Evolutionary conservation across 2,329 filamentous ascomycete species (phyloP).

Genomic region (Neofusicoccum parvum): DNA sequence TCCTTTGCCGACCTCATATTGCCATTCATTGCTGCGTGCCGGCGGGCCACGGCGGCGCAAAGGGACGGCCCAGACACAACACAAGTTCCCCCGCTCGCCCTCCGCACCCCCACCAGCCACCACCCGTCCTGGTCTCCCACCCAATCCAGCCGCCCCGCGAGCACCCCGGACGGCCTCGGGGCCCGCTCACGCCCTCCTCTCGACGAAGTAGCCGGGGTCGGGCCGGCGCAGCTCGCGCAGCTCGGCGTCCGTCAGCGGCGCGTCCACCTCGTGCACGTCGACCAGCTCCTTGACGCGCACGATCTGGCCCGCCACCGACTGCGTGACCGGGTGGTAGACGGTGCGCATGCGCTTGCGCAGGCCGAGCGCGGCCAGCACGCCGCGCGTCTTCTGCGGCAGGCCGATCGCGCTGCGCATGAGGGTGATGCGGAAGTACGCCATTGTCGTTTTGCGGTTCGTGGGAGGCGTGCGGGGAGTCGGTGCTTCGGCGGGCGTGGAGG

Average conservation of each 20-base stretch:
- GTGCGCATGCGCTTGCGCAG: constrained; percentile 82
- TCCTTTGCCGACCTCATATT: not conserved
- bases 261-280: constrained; percentile 74
- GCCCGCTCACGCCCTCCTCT: constrained; percentile 49
- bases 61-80: too few relatives aligned
- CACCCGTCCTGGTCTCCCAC: not conserved
- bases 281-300: constrained; percentile 94
- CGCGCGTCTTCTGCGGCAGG: constrained; percentile 73
- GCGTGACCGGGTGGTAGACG: constrained; percentile 84
- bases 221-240: constrained; percentile 72
- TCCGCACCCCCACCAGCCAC: not conserved
- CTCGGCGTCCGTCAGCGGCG: constrained; percentile 64
- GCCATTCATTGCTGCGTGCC: not conserved
- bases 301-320: constrained; percentile 84
- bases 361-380: constrained; percentile 81
- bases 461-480: not conserved
- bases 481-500: not conserved
- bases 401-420: constrained; percentile 89
- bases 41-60: too few relatives aligned
- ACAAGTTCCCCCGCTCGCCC: not conserved
- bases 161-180: too few relatives aligned
- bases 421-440: constrained; percentile 88
- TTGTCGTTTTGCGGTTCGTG: constrained; percentile 34
- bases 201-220: constrained; percentile 78
- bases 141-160: not conserved